These are phyloP conservation scores for Colletotrichum chrysophilum DNA, from an alignment of 2,329 filamentous ascomycete species.

Conservation along the genomic window DNA sequence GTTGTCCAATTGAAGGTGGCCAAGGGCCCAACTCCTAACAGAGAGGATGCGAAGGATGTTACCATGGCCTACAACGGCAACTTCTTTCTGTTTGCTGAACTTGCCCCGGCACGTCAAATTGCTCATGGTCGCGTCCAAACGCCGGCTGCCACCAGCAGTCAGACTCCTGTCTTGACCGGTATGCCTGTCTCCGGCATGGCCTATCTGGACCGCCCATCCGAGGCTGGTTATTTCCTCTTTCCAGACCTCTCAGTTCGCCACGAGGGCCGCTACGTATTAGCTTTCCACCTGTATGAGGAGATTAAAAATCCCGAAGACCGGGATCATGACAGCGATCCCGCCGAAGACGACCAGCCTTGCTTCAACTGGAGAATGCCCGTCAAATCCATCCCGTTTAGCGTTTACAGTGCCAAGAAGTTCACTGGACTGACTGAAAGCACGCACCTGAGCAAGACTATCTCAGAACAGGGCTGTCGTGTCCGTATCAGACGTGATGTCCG, in stretches of 20 bases:
- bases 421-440: constrained; percentile 93
- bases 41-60: constrained; percentile 68
- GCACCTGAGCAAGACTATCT: constrained; percentile 83
- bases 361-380: constrained; percentile 90
- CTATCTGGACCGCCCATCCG: constrained; percentile 84
- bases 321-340: constrained; percentile 56
- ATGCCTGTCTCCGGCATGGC: constrained; percentile 96
- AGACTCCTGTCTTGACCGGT: constrained; percentile 82
- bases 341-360: constrained; percentile 50
- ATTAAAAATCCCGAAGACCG: constrained; percentile 84
- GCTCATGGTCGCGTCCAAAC: constrained; percentile 78
- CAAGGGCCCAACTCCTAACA: constrained; percentile 63
- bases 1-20: constrained; percentile 91
- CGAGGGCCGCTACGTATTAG: constrained; percentile 89
- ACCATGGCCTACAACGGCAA: constrained; percentile 95
- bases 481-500: constrained; percentile 93
- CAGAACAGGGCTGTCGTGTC: constrained; percentile 95
- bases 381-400: constrained; percentile 84
- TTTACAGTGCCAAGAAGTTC: constrained; percentile 98
- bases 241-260: constrained; percentile 95
- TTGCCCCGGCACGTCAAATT: constrained; percentile 84
- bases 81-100: constrained; percentile 94
- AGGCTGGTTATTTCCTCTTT: constrained; percentile 94
- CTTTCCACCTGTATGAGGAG: constrained; percentile 93
- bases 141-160: constrained; percentile 63